A percentile compares a stretch with the other conserved stretches of the same genome.
Evolutionary conservation across 1,139 yeast genomes (phyloP).

Genomic region (Yamadazyma buinensis): DNA sequence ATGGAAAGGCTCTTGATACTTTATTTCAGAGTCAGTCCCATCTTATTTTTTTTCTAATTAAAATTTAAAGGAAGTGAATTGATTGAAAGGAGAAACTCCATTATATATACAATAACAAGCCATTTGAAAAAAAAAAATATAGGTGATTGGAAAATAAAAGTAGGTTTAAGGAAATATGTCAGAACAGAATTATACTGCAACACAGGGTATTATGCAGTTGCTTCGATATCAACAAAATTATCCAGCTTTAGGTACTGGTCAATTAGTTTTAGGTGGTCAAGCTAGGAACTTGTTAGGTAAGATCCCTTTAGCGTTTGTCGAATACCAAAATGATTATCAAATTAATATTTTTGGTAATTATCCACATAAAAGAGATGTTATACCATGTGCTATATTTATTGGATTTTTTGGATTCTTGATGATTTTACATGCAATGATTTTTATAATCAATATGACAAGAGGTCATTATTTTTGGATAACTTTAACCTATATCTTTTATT

Average conservation of each 20-base stretch:
- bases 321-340: conserved; percentile 13
- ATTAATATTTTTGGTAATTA: conserved; percentile 34
- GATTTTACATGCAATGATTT: conserved; percentile 25
- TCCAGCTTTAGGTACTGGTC: conserved; percentile 18
- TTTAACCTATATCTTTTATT: conserved; percentile 30
- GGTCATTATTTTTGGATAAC: conserved; percentile 40
- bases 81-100: too few relatives aligned
- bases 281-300: conserved; percentile 13
- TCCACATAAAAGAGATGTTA: conserved; percentile 27
- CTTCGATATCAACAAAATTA: conserved; percentile 21
- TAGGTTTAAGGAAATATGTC: too few relatives aligned
- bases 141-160: too few relatives aligned
- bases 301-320: conserved; percentile 12
- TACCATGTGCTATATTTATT: conserved; percentile 31
- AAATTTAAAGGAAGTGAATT: too few relatives aligned
- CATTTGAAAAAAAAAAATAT: too few relatives aligned
- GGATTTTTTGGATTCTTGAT: conserved; percentile 27
- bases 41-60: not conserved
- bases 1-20: conserved; percentile 16
- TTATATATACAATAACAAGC: too few relatives aligned
- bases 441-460: conserved; percentile 28
- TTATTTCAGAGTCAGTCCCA: not conserved
- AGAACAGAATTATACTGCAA: conserved; percentile 16
- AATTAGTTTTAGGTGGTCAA: conserved; percentile 12
- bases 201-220: conserved; percentile 31